A percentile compares a stretch with the other conserved stretches of the same genome.
Evolutionary conservation across 1,139 yeast species (phyloP).

Genomic region (Protomyces lactucae-debilis): DNA sequence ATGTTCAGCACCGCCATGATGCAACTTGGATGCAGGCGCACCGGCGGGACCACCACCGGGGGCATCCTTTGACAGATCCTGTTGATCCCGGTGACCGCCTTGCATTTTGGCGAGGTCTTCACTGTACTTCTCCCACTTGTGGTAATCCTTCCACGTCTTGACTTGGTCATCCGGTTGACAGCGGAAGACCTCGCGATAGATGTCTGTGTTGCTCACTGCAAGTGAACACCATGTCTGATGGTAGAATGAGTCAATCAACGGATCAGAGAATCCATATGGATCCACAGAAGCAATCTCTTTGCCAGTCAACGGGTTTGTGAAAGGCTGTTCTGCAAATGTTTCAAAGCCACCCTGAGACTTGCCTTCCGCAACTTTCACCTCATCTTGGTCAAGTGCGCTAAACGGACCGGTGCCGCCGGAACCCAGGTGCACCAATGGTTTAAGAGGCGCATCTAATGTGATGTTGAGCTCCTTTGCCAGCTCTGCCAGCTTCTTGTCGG

Average conservation of each 20-base stretch:
- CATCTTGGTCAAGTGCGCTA: slow-evolving; percentile 9
- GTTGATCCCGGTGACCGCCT: slow-evolving; percentile 36
- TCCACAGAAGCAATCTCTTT: slow-evolving; percentile 51
- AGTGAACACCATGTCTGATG: slow-evolving; percentile 84
- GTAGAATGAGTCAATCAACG: slow-evolving; percentile 68
- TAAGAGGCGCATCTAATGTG: not conserved
- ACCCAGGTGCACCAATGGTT: slow-evolving; percentile 17
- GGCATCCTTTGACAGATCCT: slow-evolving; percentile 18
- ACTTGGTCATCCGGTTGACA: slow-evolving; percentile 93
- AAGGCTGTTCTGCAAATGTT: slow-evolving; percentile 18
- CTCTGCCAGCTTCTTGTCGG: slow-evolving; percentile 4
- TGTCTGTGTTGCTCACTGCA: slow-evolving; percentile 76
- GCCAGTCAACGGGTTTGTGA: slow-evolving; percentile 26
- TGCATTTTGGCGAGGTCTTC: slow-evolving; percentile 41
- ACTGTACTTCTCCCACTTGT: slow-evolving; percentile 48
- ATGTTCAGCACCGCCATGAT: slow-evolving; percentile 14
- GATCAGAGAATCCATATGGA: slow-evolving; percentile 85
- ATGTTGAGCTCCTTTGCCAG: slow-evolving; percentile 1
- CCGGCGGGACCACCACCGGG: slow-evolving; percentile 27
- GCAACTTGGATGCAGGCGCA: slow-evolving; percentile 23
- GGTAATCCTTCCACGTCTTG: slow-evolving; percentile 82
- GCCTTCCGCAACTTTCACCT: not conserved
- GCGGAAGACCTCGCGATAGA: slow-evolving; percentile 81
- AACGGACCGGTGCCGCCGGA: slow-evolving; percentile 23
- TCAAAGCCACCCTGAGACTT: not conserved